Evolutionary conservation across 2,329 filamentous ascomycete species (phyloP), one percentile per base, ranked within the genome.

Genomic region (Trichoderma semiorbis): DNA sequence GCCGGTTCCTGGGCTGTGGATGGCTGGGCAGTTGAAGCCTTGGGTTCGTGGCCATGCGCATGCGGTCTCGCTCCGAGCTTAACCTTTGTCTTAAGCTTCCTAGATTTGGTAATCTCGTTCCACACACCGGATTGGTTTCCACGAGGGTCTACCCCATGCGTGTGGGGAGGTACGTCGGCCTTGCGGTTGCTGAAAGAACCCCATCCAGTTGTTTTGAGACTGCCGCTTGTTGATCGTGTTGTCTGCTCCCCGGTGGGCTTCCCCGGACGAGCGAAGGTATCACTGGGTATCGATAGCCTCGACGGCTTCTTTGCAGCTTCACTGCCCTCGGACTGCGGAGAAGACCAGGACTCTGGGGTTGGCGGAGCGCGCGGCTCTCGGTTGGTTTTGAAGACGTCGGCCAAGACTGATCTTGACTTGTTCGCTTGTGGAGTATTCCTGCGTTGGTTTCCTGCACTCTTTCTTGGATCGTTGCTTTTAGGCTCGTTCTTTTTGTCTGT

Each of bases 361-460:
- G 74, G 73, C 10, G 78, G 75, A 7, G 75, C 68, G 32, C 70
- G 75, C n/a, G 78, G 75, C 21, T 75, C 70, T 62, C 75, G 75
- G 55, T 78, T 75, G 60, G 77, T 75, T 64, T 76, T 80, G 74
- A 81, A 78, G n/a, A 79, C 79, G 43, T 81, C 76, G 4, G 79
- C 79, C 43, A 81, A 74, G 7, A 80, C 74, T 2, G 78, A 76
- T 24, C 74, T 79, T 14, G 78, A 79, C 58, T 76, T 70, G 53
- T 72, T 68, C 32, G 70, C 64, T 66, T 73, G 63, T n/a, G 72
- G 61, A 21, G 75, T 64, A 28, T 71, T 60, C 16, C 26, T 62
- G n/a, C 39, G 67, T 26, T 61, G 67, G 47, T 28, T 62, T 32
- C 30, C 36, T 1, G 26, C 18, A 7, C 7, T 50, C n/a, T 21